Evolutionary conservation across 2,329 filamentous ascomycete genomes (phyloP), one percentile per base, ranked within the genome.

Genomic region (Trichoderma asperellum): DNA sequence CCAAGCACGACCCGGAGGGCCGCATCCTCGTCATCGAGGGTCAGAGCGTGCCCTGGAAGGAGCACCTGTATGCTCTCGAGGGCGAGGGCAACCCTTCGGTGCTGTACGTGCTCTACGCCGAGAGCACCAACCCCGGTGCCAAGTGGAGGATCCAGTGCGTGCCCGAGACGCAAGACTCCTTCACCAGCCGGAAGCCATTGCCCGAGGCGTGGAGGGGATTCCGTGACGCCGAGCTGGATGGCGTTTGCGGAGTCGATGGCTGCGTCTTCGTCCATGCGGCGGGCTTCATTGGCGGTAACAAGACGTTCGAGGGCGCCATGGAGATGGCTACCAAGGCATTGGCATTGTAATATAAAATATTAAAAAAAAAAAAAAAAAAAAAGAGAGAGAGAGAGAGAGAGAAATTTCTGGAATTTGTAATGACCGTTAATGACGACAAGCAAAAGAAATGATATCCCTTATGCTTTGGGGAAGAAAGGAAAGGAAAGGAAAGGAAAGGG

Each of bases 71-170:
- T 83, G 89, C 87, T 21, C 87, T 98, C 34, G 96, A 99, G 82
- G 86, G 80, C 24, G 57, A 68, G 57, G 82, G 88, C 52, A 87
- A 71, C 21, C 73, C 78, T 8, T 77, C 77, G 74, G 89, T 95
- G 4, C 85, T 94, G 62, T 98, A 97, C 77, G 94, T 97, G 16
- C 84, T 98, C 32, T 98, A 98, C 81, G 92, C 94, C 0, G 95
- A 99, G 83, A 92, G 88, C 76, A 87, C 89, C 34, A 85, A 87
- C 56, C 87, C 89, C 57, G 91, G 88, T 72, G 86, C 91, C 76
- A 97, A 96, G 82, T 98, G 96, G 96, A 89, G 96, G 69, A 92
- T 99, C 71, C 94, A 97, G 81, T 91, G 92, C 72, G 96, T 98
- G n/a, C 92, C 93, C 59, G 89, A 92, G 70, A 88, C 88, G 79